Evolutionary conservation across 2,329 filamentous ascomycete genomes (phyloP).

Genomic region (Aspergillus nomiae): DNA sequence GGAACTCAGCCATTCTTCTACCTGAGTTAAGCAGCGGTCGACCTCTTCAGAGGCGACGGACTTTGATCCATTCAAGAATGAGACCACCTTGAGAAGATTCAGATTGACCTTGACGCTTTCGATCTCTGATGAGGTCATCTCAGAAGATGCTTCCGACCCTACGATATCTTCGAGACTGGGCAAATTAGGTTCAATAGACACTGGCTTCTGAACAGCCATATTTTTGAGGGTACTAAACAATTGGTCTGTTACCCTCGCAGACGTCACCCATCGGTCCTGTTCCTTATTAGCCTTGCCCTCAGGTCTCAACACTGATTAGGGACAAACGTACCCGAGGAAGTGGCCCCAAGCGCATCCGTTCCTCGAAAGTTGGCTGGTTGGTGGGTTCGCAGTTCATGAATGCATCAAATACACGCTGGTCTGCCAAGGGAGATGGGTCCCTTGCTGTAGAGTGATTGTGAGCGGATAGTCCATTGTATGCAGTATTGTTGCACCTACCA

Average conservation of each 20-base stretch:
- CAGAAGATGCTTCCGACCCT: slow-evolving; percentile 26
- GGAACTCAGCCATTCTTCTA: slow-evolving; percentile 35
- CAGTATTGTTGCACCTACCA: slow-evolving; percentile 30
- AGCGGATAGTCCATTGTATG: background rate
- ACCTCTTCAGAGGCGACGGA: slow-evolving; percentile 30
- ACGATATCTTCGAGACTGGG: slow-evolving; percentile 29
- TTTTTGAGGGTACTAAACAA: slow-evolving; percentile 38
- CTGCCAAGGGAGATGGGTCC: slow-evolving; percentile 30
- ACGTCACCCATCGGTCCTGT: slow-evolving; percentile 40
- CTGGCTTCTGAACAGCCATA: slow-evolving; percentile 34
- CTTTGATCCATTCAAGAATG: slow-evolving; percentile 38
- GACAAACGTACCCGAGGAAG: slow-evolving; percentile 36
- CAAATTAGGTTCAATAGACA: slow-evolving; percentile 28
- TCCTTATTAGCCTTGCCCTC: slow-evolving; percentile 21
- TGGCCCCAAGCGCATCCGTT: slow-evolving; percentile 41
- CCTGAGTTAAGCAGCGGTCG: slow-evolving; percentile 28
- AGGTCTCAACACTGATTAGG: background rate
- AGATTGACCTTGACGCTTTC: slow-evolving; percentile 36
- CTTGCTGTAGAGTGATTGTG: slow-evolving; percentile 27
- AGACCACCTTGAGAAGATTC: slow-evolving; percentile 35
- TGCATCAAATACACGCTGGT: slow-evolving; percentile 41
- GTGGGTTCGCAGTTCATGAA: slow-evolving; percentile 45
- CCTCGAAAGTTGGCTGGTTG: slow-evolving; percentile 38
- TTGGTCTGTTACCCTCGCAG: slow-evolving; percentile 35
- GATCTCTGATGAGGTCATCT: slow-evolving; percentile 40